Percentiles rank a stretch among this genome's conserved stretches.
Evolutionary conservation across 768 basidiomycete genomes (phyloP).

Genomic region (Roridomyces roridus): DNA sequence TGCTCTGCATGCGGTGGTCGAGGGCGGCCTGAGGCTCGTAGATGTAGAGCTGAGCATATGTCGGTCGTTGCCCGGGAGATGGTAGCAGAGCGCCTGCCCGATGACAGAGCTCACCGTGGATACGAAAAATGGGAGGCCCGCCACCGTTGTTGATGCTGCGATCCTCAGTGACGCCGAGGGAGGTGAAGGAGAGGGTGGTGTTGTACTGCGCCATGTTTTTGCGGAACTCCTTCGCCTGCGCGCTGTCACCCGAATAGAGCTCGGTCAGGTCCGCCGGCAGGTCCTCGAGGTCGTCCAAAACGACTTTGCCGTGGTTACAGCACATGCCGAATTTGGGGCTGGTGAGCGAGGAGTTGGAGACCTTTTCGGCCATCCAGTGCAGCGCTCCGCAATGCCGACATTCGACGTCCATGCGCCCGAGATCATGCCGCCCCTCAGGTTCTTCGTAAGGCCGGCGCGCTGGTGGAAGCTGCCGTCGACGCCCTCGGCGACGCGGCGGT

Average conservation of each 20-base stretch:
- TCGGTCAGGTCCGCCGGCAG: conserved; percentile 22
- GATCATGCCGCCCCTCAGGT: background rate
- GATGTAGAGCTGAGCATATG: too few relatives aligned
- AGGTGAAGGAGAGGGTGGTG: background rate
- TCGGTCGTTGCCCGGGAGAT: too few relatives aligned
- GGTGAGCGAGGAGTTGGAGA: background rate
- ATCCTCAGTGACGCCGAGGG: background rate
- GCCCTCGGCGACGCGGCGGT: too few relatives aligned
- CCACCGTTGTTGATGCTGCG: too few relatives aligned
- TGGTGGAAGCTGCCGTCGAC: too few relatives aligned
- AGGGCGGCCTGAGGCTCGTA: background rate
- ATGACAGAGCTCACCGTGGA: too few relatives aligned
- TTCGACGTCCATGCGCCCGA: conserved; percentile 16
- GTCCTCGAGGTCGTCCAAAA: conserved; percentile 23
- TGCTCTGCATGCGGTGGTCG: background rate
- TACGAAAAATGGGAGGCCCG: too few relatives aligned
- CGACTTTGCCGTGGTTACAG: conserved; percentile 33
- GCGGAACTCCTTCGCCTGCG: background rate
- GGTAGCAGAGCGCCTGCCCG: too few relatives aligned
- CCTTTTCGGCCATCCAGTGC: conserved; percentile 21
- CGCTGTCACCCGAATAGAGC: background rate
- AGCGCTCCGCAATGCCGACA: conserved; percentile 21
- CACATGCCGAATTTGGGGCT: conserved; percentile 32
- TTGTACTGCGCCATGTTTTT: background rate
- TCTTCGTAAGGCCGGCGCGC: background rate